Evolutionary conservation across 108 stramenopile genomes (phyloP).

Genomic region (Cyclotella cryptica): DNA sequence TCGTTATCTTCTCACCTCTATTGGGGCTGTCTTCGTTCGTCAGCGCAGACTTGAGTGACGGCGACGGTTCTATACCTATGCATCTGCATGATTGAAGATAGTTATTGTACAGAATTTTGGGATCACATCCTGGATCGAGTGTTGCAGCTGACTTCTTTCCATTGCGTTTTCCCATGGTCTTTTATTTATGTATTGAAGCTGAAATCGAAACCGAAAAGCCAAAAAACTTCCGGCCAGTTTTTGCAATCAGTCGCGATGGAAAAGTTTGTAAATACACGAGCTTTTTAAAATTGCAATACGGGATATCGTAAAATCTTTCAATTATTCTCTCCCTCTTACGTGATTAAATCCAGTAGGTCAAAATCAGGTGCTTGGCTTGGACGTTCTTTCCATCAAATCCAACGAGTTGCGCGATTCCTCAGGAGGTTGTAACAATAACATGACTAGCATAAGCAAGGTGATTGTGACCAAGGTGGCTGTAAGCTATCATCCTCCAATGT

Average conservation of each 20-base stretch:
- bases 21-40: conserved; percentile 24
- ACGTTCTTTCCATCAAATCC: too few species aligned
- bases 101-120: conserved; percentile 29
- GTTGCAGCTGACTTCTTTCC: conserved; percentile 22
- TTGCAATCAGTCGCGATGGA: too few species aligned
- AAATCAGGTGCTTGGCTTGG: too few species aligned
- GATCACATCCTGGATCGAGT: conserved; percentile 28
- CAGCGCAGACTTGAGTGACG: conserved; percentile 15
- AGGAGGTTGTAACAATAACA: background rate
- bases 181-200: background rate
- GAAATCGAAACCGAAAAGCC: background rate
- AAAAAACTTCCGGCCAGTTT: too few species aligned
- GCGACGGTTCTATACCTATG: conserved; percentile 32
- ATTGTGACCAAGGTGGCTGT: conserved; percentile 28
- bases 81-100: conserved; percentile 33
- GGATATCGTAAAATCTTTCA: too few species aligned
- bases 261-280: too few species aligned
- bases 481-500: conserved; percentile 28
- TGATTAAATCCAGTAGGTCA: too few species aligned
- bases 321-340: too few species aligned
- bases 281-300: too few species aligned
- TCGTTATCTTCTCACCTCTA: background rate
- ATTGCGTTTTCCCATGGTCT: conserved; percentile 22
- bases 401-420: too few species aligned
- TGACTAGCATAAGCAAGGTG: conserved; percentile 7